Base-by-base conservation (phyloP, 768 basidiomycete genomes). In the Boletellus emodensis region DNA sequence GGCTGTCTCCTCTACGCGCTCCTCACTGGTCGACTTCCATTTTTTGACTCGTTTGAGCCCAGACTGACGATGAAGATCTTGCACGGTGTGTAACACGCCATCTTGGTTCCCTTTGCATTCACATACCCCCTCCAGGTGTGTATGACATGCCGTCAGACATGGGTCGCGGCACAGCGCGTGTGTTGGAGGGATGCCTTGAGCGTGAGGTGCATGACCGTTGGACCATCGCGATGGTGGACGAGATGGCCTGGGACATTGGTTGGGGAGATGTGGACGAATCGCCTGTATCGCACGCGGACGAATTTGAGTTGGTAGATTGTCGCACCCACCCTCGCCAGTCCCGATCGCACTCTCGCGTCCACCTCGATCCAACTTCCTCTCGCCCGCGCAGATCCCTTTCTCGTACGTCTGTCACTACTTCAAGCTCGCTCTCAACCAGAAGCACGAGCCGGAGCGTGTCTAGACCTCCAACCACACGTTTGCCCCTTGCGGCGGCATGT, bases 41-140 rank as follows among this genome's bases (percentile, higher is more conserved):
- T 97, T 65, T 71, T 64, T 32, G 95, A 99, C 67, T 72, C 86
- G 0, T 99, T 90, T 61, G 95, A 99, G 67, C 94, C 93, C 1
- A 75, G 95, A 32, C 68, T 98, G 50, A 87, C 91, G 45, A 85
- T 92, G 80, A 94, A 94, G 69, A 95, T 99, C 51, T 63, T 95
- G 8, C 82, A 85, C 46, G 92, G 94, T 79, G 70, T 64, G 62
- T 76, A 63, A 67, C 70, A 69, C 34, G 37, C 0, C 9, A 1
- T 17, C 15, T 6, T 7, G 22, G n/a, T 26, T 42, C 26, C 50
- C 15, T 24, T 44, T 43, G 34, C 54, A 40, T 50, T 58, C 51
- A 57, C 13, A 28, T 30, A 46, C 15, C 28, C 36, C 54, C 28
- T 39, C 20, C 58, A 91, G 89, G 87, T 54, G 77, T 69, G 2